Percentiles rank a stretch among this genome's conserved stretches.
Conservation (phyloP, 106 monocot genomes). For the Agapanthus africanus region DNA sequence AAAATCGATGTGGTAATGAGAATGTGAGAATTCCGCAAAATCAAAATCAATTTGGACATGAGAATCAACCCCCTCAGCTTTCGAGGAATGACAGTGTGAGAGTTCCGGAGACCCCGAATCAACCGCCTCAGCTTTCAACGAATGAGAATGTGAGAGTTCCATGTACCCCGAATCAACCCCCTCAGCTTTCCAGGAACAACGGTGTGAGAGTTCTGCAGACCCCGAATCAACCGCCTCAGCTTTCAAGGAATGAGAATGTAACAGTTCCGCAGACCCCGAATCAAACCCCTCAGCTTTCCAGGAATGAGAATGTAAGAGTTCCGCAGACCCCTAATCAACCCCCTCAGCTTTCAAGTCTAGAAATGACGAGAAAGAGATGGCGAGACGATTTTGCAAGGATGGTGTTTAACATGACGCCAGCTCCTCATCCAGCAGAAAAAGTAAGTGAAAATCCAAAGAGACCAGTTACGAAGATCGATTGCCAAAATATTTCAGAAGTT, state of each 20-base stretch:
- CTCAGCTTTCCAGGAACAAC: too few relatives aligned
- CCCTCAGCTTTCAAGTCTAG: slow-evolving; percentile 5
- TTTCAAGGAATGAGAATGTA: too few relatives aligned
- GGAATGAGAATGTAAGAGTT: slow-evolving; percentile 4
- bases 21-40: too few relatives aligned
- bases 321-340: slow-evolving; percentile 4
- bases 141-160: neutral
- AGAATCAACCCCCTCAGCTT: neutral
- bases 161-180: too few relatives aligned
- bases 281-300: too few relatives aligned
- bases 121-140: neutral
- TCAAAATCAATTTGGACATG: too few relatives aligned
- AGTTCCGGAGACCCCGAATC: slow-evolving; percentile 1
- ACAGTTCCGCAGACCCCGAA: too few relatives aligned
- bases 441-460: slow-evolving; percentile 26
- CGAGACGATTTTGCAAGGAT: slow-evolving; percentile 7
- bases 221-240: neutral
- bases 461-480: slow-evolving; percentile 11
- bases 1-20: too few relatives aligned
- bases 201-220: neutral
- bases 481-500: neutral
- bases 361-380: neutral
- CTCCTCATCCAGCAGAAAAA: slow-evolving; percentile 12
- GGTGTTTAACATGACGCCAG: neutral
- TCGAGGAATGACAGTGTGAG: slow-evolving; percentile 5